Conservation (phyloP, 2,329 filamentous ascomycete genomes). For the Colletotrichum sp. region DNA sequence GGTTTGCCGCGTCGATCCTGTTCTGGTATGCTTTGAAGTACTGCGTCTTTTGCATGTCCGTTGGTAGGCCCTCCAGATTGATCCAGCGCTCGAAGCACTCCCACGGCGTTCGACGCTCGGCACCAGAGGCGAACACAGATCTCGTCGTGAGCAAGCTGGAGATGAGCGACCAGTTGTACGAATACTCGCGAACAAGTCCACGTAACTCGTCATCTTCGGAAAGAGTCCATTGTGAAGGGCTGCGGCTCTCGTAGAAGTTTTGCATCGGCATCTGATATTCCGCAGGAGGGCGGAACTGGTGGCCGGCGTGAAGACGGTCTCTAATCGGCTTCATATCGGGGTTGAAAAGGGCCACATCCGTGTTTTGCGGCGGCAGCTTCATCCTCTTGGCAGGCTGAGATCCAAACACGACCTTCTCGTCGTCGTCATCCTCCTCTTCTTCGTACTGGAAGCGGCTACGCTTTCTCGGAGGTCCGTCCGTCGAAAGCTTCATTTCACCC, state of each 20-base stretch:
- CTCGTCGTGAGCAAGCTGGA: conserved; percentile 77
- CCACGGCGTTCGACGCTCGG: conserved; percentile 93
- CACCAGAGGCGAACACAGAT: conserved; percentile 81
- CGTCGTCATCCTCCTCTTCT: conserved; percentile 70
- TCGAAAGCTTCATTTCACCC: conserved; percentile 75
- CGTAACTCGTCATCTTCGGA: conserved; percentile 91
- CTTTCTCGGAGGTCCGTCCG: conserved; percentile 71
- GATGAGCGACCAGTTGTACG: conserved; percentile 97
- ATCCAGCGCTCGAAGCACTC: conserved; percentile 99
- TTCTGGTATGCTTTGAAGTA: conserved; percentile 82
- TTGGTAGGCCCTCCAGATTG: conserved; percentile 84
- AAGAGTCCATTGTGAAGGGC: conserved; percentile 88
- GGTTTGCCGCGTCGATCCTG: conserved; percentile 65
- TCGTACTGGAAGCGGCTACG: conserved; percentile 83
- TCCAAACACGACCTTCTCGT: conserved; percentile 44
- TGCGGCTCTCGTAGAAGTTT: conserved; percentile 86
- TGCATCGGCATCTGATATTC: conserved; percentile 91
- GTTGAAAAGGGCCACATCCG: conserved; percentile 85
- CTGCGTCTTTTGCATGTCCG: conserved; percentile 92
- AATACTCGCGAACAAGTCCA: conserved; percentile 85
- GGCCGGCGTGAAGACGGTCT: conserved; percentile 87
- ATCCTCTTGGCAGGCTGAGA: conserved; percentile 29
- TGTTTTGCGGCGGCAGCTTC: conserved; percentile 70
- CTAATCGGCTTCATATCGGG: conserved; percentile 88
- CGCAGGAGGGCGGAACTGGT: conserved; percentile 91